Conservation (phyloP, 768 basidiomycete genomes). For the Auricularia heimuer region DNA sequence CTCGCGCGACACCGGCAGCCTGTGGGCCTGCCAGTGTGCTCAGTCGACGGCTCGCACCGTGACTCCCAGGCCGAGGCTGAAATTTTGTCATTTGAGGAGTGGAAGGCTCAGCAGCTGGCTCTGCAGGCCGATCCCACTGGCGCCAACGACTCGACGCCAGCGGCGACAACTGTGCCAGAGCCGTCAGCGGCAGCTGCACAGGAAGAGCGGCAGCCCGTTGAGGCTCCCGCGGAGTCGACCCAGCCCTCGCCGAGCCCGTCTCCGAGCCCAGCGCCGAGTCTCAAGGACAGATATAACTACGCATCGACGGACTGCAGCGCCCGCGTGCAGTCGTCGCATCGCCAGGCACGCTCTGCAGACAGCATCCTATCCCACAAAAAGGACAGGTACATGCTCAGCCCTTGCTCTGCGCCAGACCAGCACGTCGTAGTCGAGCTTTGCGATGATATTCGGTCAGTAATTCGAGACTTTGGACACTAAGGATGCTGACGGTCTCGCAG, state of each 20-base stretch:
- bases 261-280: constrained; percentile 56
- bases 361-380: constrained; percentile 82
- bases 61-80: not conserved
- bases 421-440: constrained; percentile 94
- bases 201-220: not conserved
- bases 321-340: constrained; percentile 76
- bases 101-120: constrained; percentile 61
- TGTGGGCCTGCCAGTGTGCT: not conserved
- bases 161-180: constrained; percentile 8
- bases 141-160: constrained; percentile 12
- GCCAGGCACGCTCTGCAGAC: constrained; percentile 68
- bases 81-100: constrained; percentile 77
- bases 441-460: constrained; percentile 66
- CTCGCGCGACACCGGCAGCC: constrained; percentile 2
- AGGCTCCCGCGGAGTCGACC: not conserved
- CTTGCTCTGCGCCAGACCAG: constrained; percentile 56
- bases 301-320: constrained; percentile 90
- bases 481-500: too few relatives aligned
- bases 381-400: constrained; percentile 95
- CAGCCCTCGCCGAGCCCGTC: constrained; percentile 16
- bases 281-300: constrained; percentile 89
- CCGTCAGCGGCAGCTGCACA: constrained; percentile 2
- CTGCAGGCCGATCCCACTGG: constrained; percentile 24
- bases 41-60: constrained; percentile 1
- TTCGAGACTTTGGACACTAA: too few relatives aligned